Evolutionary conservation across 2,329 filamentous ascomycete genomes (phyloP), one percentile per base, ranked within the genome.

Genomic region (Pseudohalonectria lignicola): DNA sequence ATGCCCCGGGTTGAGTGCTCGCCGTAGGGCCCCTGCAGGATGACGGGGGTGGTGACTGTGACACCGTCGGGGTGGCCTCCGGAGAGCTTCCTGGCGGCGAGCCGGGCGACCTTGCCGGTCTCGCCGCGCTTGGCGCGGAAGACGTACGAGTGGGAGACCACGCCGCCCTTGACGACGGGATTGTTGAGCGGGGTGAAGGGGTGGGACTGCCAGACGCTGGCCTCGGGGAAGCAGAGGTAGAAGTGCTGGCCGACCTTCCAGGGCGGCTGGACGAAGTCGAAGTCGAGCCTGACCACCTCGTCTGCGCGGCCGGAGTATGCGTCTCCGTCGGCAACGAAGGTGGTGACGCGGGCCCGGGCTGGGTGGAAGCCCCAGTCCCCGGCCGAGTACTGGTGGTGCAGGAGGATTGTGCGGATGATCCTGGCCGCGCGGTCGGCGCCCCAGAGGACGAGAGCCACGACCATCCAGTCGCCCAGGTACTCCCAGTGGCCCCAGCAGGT

Each of bases 401-500:
- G 58, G 5, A 80, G 52, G 1, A 63, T 64, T 0, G 73, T 75
- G 21, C 81, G 67, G 9, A 74, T 50, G 2, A 78, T 53, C 5
- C 82, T 67, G 8, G 74, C 62, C 1, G 58, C 66, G 6, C 81
- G 71, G 49, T 86, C 82, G 17, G 82, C 44, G 39, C 72, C 65
- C 67, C 80, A 81, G 12, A 86, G 64, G 1, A 74, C 59, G 5
- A 87, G 57, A 1, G 74, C 72, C 0, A 81, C 75, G 32, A 83
- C 66, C 52, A 86, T 67, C 60, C 80, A 86, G 51, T 77, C 83
- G 32, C 71, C 66, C 4, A 87, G 62, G 36, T 76, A 62, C 35
- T 66, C 55, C 83, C 82, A 88, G 52, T 88, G 82, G 1, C 71
- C 82, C 71, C 80, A 86, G 55, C 80, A 82, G 3, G 80, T 80